A percentile compares a stretch with the other conserved stretches of the same genome.
These are phyloP conservation scores for Pterulicium gracile DNA, from an alignment of 1,284 basidiomycete genomes.

Conservation along the genomic window DNA sequence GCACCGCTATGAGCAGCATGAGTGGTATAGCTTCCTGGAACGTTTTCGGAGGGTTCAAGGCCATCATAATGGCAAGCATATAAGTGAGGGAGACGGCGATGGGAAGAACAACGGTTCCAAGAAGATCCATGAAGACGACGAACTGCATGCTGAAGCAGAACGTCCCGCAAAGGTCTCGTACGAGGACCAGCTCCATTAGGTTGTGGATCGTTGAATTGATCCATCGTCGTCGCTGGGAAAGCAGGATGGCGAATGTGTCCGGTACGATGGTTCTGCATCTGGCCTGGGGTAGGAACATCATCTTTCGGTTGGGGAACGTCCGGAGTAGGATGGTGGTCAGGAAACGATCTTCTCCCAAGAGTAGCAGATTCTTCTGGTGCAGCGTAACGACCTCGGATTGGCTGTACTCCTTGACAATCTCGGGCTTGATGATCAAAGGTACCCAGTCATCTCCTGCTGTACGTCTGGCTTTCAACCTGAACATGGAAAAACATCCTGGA, in stretches of 20 bases:
- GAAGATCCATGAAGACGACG: slow-evolving; percentile 95
- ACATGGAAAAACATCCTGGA: slow-evolving; percentile 99
- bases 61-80: slow-evolving; percentile 76
- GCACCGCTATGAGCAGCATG: slow-evolving; percentile 79
- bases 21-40: slow-evolving; percentile 95
- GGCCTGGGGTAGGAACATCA: slow-evolving; percentile 98
- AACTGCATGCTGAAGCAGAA: slow-evolving; percentile 99
- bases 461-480: slow-evolving; percentile 91
- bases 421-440: slow-evolving; percentile 93
- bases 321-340: slow-evolving; percentile 90
- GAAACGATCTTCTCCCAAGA: slow-evolving; percentile 98
- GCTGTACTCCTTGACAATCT: slow-evolving; percentile 96
- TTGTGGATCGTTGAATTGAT: slow-evolving; percentile 99
- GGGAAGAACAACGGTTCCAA: slow-evolving; percentile 93
- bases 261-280: slow-evolving; percentile 93
- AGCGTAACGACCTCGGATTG: slow-evolving; percentile 89
- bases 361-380: slow-evolving; percentile 95
- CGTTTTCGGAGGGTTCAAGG: slow-evolving; percentile 68
- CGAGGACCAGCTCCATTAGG: slow-evolving; percentile 96
- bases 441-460: slow-evolving; percentile 91
- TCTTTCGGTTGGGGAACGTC: slow-evolving; percentile 97
- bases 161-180: slow-evolving; percentile 91
- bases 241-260: slow-evolving; percentile 85
- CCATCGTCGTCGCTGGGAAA: slow-evolving; percentile 97
- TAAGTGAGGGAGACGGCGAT: slow-evolving; percentile 92